Evolutionary conservation across 495 filamentous ascomycete genomes (phyloP), one percentile per base, ranked within the genome.

Genomic region (Daldinia bambusicola): DNA sequence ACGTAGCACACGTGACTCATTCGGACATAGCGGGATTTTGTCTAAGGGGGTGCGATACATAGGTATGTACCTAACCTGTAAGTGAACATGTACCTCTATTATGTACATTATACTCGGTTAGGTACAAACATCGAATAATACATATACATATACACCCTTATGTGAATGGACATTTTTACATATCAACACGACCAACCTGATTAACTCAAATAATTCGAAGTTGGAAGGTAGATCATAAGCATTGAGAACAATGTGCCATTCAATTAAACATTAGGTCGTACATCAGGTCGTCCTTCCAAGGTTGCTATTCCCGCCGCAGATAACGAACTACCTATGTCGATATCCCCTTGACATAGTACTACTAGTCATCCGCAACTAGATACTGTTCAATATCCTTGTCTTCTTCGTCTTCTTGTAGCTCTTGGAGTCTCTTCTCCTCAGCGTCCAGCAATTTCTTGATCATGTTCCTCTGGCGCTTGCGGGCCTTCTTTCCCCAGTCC

Each of bases 321-420:
- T 32, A 43, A 18, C 5, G 38, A 45, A 45, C 6, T 10, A 45
- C 34, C 6, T 10, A 26, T 16, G 7, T 31, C 13, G 22, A 10
- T 30, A 41, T 50, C 12, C n/a, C 34, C 51, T 55, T 26, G 20
- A 52, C 22, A 16, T 60, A 30, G 22, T 43, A 57, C 30, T 10
- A 32, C 13, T 26, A 48, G 18, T 74, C 32, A 74, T 40, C 52
- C 66, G 38, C 43, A 8, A 89, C 83, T 79, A 93, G 80, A 72
- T 89, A 88, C 75, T 93, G 88, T 83, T 88, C 84, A 75, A 94
- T 87, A 74, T 90, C 90, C 75, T 86, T 89, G 60, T 90, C 86
- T 73, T 91, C 89, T 41, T 89, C 78, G 70, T 89, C 87, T 78
- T 77, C 81, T 74, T 72, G 78, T 14, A 78, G 75, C 70, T 86